Base-by-base conservation (phyloP, 768 basidiomycete species). In the Rhizopogon rudus region DNA sequence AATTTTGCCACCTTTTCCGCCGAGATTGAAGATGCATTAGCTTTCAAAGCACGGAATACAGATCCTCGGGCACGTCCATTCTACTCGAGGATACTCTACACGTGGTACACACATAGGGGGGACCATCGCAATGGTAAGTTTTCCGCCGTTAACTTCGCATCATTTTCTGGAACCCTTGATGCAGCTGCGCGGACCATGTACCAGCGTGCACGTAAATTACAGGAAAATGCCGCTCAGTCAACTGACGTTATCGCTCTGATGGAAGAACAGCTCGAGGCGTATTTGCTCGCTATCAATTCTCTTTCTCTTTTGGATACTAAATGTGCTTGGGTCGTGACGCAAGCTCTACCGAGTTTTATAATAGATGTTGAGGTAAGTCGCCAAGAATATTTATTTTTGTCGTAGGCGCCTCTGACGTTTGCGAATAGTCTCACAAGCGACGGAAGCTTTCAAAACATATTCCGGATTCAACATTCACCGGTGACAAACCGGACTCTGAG, bases 161-260 rank as follows among this genome's bases (percentile, higher is more conserved):
- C 43, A 45, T 44, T 57, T 55, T 61, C 62, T 63, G 9, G 59
- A 67, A 61, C 67, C 68, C 67, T 61, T 52, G 54, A 51, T 59
- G 35, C 65, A 98, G 96, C 95, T 53, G 91, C 91, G 14, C 78
- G 88, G 51, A 86, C 86, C 9, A 97, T 98, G 95, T 98, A 95
- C 69, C 90, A 91, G 62, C 86, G 93, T 52, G 93, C 89, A 20
- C 77, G 86, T 59, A 89, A 93, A 65, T 72, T 98, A 8, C 83
- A 81, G 50, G 75, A 73, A 33, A 60, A 78, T 33, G 56, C 68
- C 50, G 68, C 61, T 49, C 65, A 71, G 43, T 60, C 71, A 17
- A 60, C 65, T 59, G 66, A 74, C 44, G 75, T 74, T 59, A 60
- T 76, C 35, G 67, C 74, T 13, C 65, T 79, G 59, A 80, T 84